Base-by-base conservation (phyloP, 257 asterid species). In the Solanum bukasovii region DNA sequence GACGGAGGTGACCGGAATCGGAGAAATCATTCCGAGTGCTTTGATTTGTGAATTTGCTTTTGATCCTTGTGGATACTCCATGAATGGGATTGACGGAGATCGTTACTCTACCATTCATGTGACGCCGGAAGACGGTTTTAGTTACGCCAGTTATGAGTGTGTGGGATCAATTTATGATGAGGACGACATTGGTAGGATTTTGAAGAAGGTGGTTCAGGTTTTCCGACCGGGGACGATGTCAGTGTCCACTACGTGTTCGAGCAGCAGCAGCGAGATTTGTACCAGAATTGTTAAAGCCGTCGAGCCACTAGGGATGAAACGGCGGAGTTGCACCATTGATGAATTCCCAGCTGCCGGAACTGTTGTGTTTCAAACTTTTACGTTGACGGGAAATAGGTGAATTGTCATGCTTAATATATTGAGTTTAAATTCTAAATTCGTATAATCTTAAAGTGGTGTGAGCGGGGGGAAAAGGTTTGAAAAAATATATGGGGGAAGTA, bases 41-140 rank as follows among this genome's bases (percentile, higher is more conserved):
- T 44, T 93, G 21, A 89, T 97, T 1, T 97, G 99, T 35, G 99
- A 97, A 89, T 97, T 92, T 82, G 99, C 98, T 7, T 97, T 97
- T 46, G 99, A 96, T 78, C 98, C 99, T 0, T 97, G 99, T 84
- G 99, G 99, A 0, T 97, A 97, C 79, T 97, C 99, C 0, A 97
- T 97, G 99, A 97, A 97, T 81, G 98, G 99, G 1, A 78, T 96
- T 7, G 98, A 95, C n/a, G 92, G 91, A 29, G 89, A 90, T 87
- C 95, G 98, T 42, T 97, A 97, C 89, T 97, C 98, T 3, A 97
- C 99, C 13, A 93, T 97, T 74, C 99, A 97, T 84, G 99, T 97
- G 25, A 97, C 99, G 9, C 99, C 99, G 3, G 99, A 97, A 90
- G 99, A 97, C 6, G 99, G 95, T 3, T 96, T 94, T 82, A 97